Base-by-base conservation (phyloP, 148 eudicot genomes). In the Cornus florida region DNA sequence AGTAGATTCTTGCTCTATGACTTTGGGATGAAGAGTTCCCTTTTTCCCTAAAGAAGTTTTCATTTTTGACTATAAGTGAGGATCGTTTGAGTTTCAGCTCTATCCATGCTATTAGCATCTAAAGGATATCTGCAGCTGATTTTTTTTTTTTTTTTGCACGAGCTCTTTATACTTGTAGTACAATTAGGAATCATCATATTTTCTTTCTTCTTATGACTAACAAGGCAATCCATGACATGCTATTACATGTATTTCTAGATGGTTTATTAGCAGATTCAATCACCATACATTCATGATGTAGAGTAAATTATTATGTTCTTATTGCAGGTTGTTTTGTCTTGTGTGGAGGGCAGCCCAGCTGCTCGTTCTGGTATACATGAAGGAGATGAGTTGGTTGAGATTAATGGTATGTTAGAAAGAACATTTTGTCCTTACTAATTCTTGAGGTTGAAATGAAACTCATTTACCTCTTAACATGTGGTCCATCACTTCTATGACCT, bases 341-440 rank as follows among this genome's bases (percentile, higher is more conserved):
- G 99, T 75, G 85, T 95, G 65, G 94, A 90, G 77, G 93, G 89
- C 83, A 89, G 97, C 68, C 98, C 97, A 38, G 97, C 94, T 85
- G 94, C 89, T 84, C 97, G 96, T 78, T 94, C 97, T 67, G 98
- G 98, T 69, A 90, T 93, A 76, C 94, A 79, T 70, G 92, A 90
- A 82, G 98, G 97, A 72, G 98, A 95, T 79, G 97, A 95, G 82
- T 79, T 95, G 56, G 85, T 93, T 48, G 98, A 93, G 84, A 95
- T 95, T 73, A 89, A 95, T 76, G 98, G 97, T 95, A 69, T 64
- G 80, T 64, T 66, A 69, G 35, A 35, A 20, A 60, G 69, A 38
- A 31, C 20, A 7, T 3, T 70, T 66, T 22, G 59, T 11, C 31
- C 22, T 79, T 71, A 31, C 59, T 35, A 76, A 69, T 14, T 79